These are phyloP conservation scores for Cladosporium velox DNA, from an alignment of 2,329 filamentous ascomycete species.

Conservation along the genomic window DNA sequence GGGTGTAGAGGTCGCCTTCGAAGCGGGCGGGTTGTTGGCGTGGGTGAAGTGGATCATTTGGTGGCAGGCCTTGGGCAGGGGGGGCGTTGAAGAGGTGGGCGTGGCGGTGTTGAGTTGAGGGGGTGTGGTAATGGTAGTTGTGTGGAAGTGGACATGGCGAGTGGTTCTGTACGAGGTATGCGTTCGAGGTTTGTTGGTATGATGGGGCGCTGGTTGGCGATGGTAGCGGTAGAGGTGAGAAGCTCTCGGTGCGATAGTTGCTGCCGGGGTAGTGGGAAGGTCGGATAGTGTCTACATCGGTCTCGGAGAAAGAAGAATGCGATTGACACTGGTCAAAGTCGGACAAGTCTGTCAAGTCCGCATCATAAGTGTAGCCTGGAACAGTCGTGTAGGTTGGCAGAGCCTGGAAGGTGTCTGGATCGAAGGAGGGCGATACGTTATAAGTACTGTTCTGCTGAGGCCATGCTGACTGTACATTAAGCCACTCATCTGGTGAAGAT, in stretches of 20 bases:
- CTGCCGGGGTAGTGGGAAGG: background rate
- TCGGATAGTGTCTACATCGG: constrained; percentile 2
- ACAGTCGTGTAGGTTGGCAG: constrained; percentile 2
- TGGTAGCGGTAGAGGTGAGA: background rate
- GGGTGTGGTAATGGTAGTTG: background rate
- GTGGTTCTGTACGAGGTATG: background rate
- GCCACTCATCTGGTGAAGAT: constrained; percentile 10
- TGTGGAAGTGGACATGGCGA: background rate
- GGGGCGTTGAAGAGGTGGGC: constrained; percentile 5
- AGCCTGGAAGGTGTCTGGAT: background rate
- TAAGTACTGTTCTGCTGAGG: background rate
- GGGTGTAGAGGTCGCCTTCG: constrained; percentile 79
- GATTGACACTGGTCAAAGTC: constrained; percentile 11
- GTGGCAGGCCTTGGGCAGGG: background rate
- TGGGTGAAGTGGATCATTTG: constrained; percentile 17
- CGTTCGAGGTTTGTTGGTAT: background rate
- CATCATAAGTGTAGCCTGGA: background rate
- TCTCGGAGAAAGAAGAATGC: constrained; percentile 10
- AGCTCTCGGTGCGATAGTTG: background rate
- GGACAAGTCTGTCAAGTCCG: background rate
- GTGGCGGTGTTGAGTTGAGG: background rate
- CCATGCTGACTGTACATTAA: constrained; percentile 5
- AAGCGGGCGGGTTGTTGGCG: constrained; percentile 55
- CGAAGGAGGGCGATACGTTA: background rate
- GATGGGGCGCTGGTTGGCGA: background rate